These are phyloP conservation scores for Ogataea methylovora DNA, from an alignment of 805 yeast species.

Conservation along the genomic window DNA sequence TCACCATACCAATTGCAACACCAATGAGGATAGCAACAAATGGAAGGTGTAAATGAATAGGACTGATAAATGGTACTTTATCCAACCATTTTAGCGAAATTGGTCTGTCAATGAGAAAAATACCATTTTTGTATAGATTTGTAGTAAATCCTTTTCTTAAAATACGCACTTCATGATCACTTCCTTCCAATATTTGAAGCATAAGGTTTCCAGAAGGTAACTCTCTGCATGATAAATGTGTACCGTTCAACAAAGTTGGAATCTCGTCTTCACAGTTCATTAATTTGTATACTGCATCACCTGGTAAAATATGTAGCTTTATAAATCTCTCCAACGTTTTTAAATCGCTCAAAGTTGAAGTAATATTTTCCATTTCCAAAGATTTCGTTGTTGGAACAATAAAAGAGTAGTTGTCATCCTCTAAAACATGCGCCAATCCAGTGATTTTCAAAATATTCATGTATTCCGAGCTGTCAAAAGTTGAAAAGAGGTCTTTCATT, in stretches of 20 bases:
- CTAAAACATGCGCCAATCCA: slow-evolving; percentile 35
- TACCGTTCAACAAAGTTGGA: slow-evolving; percentile 35
- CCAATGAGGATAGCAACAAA: slow-evolving; percentile 64
- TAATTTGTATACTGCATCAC: slow-evolving; percentile 37
- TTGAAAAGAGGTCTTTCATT: slow-evolving; percentile 44
- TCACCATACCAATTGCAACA: slow-evolving; percentile 49
- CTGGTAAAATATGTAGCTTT: slow-evolving; percentile 63
- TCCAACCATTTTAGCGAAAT: slow-evolving; percentile 59
- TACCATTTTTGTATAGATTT: slow-evolving; percentile 34
- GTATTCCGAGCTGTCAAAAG: slow-evolving; percentile 43
- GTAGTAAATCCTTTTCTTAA: slow-evolving; percentile 56
- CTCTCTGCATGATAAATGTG: slow-evolving; percentile 37
- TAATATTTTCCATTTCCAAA: slow-evolving; percentile 42
- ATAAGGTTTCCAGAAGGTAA: slow-evolving; percentile 29
- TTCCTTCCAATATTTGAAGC: slow-evolving; percentile 38
- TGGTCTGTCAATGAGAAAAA: slow-evolving; percentile 61
- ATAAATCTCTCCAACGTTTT: slow-evolving; percentile 42
- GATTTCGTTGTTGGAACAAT: slow-evolving; percentile 64
- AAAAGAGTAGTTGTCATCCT: slow-evolving; percentile 45
- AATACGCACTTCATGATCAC: slow-evolving; percentile 51
- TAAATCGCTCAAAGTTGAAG: slow-evolving; percentile 28
- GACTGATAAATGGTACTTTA: slow-evolving; percentile 22
- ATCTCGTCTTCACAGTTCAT: slow-evolving; percentile 40
- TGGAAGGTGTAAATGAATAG: slow-evolving; percentile 56
- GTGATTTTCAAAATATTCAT: slow-evolving; percentile 38